These are phyloP conservation scores for Aspergillus sp. DNA, from an alignment of 2,329 filamentous ascomycete species.

Conservation along the genomic window DNA sequence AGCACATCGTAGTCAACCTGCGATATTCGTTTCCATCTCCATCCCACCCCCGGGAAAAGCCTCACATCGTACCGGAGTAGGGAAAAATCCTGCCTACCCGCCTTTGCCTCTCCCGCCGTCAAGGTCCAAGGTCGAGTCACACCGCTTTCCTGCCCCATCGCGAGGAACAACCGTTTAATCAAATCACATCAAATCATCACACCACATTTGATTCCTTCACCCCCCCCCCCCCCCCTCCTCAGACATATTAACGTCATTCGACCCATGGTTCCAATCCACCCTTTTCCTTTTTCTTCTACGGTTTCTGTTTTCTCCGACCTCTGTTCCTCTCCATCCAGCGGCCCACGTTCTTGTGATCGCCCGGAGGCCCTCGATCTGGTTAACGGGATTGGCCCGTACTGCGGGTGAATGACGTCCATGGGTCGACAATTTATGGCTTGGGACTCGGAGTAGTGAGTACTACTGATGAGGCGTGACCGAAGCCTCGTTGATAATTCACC, in stretches of 20 bases:
- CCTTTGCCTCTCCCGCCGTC: constrained; percentile 9
- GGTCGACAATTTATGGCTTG: neutral
- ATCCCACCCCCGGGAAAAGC: neutral
- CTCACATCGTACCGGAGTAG: neutral
- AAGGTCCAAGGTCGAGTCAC: constrained; percentile 17
- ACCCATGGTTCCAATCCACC: constrained; percentile 9
- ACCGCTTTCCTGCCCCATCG: constrained; percentile 24
- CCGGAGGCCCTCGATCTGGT: constrained; percentile 6
- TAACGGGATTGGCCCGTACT: constrained; percentile 4
- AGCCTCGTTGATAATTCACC: neutral
- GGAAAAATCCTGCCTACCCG: neutral
- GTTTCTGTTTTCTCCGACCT: constrained; percentile 6
- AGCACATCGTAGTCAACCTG: neutral
- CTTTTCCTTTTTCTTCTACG: neutral
- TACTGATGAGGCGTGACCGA: neutral
- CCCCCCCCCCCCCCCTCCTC: neutral
- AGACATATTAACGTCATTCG: constrained; percentile 7
- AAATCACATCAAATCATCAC: constrained; percentile 13
- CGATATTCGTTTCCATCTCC: neutral
- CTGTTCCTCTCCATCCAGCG: constrained; percentile 10
- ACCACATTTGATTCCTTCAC: constrained; percentile 14
- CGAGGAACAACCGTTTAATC: neutral
- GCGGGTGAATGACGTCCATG: constrained; percentile 9
- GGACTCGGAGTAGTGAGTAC: no score
- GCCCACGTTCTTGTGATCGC: constrained; percentile 15